Evolutionary conservation across 2,329 filamentous ascomycete species (phyloP).

Genomic region (Talaromyces sp.): DNA sequence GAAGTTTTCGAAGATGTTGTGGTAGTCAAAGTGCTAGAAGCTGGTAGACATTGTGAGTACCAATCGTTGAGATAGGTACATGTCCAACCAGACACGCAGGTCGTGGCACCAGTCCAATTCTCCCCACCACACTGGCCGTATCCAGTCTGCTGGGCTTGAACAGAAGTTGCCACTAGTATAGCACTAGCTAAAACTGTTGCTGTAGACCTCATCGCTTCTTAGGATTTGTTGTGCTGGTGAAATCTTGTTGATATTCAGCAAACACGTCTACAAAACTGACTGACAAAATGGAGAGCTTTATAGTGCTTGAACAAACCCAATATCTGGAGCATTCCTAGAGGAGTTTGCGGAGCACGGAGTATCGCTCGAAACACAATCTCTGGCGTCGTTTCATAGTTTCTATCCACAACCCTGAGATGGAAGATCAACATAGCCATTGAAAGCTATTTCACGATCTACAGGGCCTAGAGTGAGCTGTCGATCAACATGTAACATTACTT

Average conservation of each 20-base stretch:
- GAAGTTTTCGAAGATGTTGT: not conserved
- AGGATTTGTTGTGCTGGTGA: not conserved
- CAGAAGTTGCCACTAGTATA: not conserved
- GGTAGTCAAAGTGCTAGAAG: slow-evolving; percentile 3
- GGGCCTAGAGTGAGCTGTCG: not conserved
- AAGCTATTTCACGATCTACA: not conserved
- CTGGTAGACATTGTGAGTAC: slow-evolving; percentile 14
- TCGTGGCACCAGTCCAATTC: slow-evolving; percentile 11
- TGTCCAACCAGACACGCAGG: slow-evolving; percentile 9
- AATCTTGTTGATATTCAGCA: not conserved
- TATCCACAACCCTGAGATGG: not conserved
- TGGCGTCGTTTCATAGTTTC: not conserved
- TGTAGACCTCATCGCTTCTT: not conserved
- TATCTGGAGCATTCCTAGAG: not conserved
- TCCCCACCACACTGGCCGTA: slow-evolving; percentile 16
- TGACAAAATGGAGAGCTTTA: not conserved
- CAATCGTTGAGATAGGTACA: slow-evolving; percentile 4
- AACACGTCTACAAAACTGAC: not conserved
- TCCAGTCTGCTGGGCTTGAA: slow-evolving; percentile 10
- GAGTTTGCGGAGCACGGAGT: not conserved
- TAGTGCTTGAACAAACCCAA: not conserved
- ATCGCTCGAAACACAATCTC: not conserved
- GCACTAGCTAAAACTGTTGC: not conserved
- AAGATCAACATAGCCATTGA: not conserved
- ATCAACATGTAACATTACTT: not conserved